Percentiles rank a stretch among this genome's conserved stretches.
Evolutionary conservation across 2,329 filamentous ascomycete genomes (phyloP).

Genomic region (Colletotrichum kahawae): DNA sequence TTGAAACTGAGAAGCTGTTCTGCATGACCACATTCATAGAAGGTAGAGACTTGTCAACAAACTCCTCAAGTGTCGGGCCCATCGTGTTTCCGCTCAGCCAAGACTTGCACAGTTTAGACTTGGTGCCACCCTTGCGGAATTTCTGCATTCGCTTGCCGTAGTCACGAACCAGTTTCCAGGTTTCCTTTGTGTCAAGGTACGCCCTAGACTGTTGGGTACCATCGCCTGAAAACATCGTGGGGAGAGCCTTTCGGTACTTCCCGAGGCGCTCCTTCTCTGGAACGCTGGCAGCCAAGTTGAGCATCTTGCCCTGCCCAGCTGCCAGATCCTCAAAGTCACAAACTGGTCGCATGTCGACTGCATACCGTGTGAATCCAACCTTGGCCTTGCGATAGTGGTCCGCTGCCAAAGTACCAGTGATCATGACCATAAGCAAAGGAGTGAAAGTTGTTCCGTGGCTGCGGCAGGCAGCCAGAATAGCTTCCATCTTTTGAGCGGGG

Average conservation of each 20-base stretch:
- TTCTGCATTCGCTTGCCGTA: conserved; percentile 5
- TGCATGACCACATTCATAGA: neutral
- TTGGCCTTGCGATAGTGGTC: conserved; percentile 28
- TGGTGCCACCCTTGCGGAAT: neutral
- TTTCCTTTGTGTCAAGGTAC: neutral
- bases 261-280: neutral
- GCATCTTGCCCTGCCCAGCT: neutral
- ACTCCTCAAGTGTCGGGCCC: conserved; percentile 26
- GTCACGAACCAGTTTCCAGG: neutral
- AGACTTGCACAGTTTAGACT: conserved; percentile 5
- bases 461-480: conserved; percentile 24
- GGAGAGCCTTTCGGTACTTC: conserved; percentile 1
- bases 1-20: conserved; percentile 19
- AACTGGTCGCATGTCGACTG: conserved; percentile 40
- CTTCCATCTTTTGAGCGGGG: neutral
- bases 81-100: conserved; percentile 23
- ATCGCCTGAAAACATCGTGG: neutral
- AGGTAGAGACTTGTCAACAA: conserved; percentile 9
- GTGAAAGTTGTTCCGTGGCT: conserved; percentile 26
- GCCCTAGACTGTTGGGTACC: neutral
- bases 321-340: neutral
- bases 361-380: conserved; percentile 28
- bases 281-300: conserved; percentile 8
- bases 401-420: conserved; percentile 16
- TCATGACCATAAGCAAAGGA: conserved; percentile 22